phyloP scores from a whole-genome alignment of 495 filamentous ascomycete species.

The Penicillium angulare region DNA sequence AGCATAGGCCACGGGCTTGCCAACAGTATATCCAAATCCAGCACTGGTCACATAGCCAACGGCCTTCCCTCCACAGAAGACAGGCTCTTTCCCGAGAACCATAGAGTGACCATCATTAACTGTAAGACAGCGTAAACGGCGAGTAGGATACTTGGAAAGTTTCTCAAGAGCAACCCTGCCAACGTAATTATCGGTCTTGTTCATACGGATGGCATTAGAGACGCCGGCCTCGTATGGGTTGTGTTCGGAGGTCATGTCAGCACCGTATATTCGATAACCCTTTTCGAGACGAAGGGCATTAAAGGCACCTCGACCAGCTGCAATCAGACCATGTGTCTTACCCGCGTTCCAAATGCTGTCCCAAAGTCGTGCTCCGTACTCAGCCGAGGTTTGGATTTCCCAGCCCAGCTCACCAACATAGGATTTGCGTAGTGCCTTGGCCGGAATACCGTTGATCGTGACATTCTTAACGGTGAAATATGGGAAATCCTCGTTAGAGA shows the following conservation, averaged over 20 bases:
- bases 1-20: constrained; percentile 46
- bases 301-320: constrained; percentile 47
- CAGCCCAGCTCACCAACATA: constrained; percentile 51
- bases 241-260: constrained; percentile 50
- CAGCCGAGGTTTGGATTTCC: constrained; percentile 50
- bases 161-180: constrained; percentile 36
- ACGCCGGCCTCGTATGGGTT: constrained; percentile 49
- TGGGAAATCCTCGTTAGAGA: constrained; percentile 38
- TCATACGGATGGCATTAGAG: constrained; percentile 27
- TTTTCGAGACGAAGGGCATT: constrained; percentile 49
- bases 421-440: constrained; percentile 41
- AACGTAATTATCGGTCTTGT: constrained; percentile 38
- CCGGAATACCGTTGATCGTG: constrained; percentile 38
- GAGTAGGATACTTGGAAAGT: constrained; percentile 18
- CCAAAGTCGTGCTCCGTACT: constrained; percentile 46
- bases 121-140: constrained; percentile 39
- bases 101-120: constrained; percentile 45
- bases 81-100: constrained; percentile 51
- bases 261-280: constrained; percentile 42
- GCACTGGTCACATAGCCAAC: constrained; percentile 50
- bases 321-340: constrained; percentile 43
- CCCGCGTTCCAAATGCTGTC: constrained; percentile 45
- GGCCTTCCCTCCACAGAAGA: constrained; percentile 34
- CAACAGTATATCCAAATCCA: constrained; percentile 46
- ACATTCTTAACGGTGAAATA: constrained; percentile 39